phyloP scores from a whole-genome alignment of 2,329 filamentous ascomycete genomes.

The Phialophora macrospora region DNA sequence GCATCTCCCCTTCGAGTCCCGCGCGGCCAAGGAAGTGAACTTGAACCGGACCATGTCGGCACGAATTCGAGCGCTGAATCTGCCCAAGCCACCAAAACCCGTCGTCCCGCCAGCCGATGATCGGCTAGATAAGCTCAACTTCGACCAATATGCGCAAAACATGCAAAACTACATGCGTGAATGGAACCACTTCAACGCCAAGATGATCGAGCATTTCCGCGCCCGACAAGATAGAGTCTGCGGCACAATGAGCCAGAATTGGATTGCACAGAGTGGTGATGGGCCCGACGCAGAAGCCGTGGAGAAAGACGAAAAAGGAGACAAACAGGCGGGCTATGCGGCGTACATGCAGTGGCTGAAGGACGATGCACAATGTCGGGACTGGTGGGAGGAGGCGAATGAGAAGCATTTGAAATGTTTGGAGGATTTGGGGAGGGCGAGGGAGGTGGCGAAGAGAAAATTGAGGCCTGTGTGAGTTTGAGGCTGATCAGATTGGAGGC shows the following conservation, averaged over 20 bases:
- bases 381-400: constrained; percentile 55
- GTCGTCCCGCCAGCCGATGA: constrained; percentile 48
- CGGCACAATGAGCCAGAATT: constrained; percentile 52
- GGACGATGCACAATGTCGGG: constrained; percentile 52
- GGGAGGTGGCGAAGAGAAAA: constrained; percentile 36
- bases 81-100: constrained; percentile 58
- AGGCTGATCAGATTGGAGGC: background rate
- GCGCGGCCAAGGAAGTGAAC: constrained; percentile 48
- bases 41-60: constrained; percentile 48
- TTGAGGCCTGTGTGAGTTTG: constrained; percentile 17
- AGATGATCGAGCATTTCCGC: constrained; percentile 62
- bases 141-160: constrained; percentile 57
- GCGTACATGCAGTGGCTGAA: constrained; percentile 53
- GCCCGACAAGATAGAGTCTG: constrained; percentile 56
- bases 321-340: constrained; percentile 49
- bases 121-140: constrained; percentile 54
- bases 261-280: constrained; percentile 58
- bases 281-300: constrained; percentile 34
- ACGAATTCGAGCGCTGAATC: constrained; percentile 45
- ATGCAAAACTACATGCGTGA: constrained; percentile 62
- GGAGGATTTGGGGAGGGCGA: constrained; percentile 47
- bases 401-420: constrained; percentile 53
- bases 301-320: constrained; percentile 19
- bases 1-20: constrained; percentile 64
- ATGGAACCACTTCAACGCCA: constrained; percentile 61